Conservation (phyloP, 2,329 filamentous ascomycete genomes). For the Tolypocladium ovalisporum region DNA sequence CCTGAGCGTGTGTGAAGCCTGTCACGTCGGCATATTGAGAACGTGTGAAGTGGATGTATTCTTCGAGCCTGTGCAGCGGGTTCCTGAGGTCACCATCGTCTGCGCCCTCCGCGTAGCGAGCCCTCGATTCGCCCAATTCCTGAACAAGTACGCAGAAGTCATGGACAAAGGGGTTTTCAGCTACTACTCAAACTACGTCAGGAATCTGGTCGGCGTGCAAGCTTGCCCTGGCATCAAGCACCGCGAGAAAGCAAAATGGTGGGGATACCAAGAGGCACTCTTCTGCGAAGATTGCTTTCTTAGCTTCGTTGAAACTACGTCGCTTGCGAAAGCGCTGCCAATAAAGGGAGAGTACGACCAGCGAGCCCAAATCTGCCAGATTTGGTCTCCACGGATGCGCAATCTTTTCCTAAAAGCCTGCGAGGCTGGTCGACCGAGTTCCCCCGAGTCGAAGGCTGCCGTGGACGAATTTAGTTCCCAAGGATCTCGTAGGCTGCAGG, state of each 20-base stretch:
- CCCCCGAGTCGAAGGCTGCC: constrained; percentile 11
- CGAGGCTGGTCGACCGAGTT: constrained; percentile 13
- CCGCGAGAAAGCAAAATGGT: constrained; percentile 17
- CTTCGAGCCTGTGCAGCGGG: constrained; percentile 13
- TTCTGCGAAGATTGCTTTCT: constrained; percentile 24
- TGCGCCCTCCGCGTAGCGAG: constrained; percentile 18
- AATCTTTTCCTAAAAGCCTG: constrained; percentile 21
- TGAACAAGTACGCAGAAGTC: constrained; percentile 16
- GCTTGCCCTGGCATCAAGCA: constrained; percentile 17
- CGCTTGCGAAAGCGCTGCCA: constrained; percentile 12
- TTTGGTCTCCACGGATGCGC: constrained; percentile 29
- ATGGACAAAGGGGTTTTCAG: constrained; percentile 20
- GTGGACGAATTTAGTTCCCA: constrained; percentile 17
- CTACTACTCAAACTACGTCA: constrained; percentile 15
- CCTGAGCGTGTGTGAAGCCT: constrained; percentile 21
- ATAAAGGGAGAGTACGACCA: constrained; percentile 14
- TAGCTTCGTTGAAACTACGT: constrained; percentile 16
- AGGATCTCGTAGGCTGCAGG: constrained; percentile 12
- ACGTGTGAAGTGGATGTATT: constrained; percentile 14
- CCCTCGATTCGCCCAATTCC: constrained; percentile 13
- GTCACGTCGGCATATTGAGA: constrained; percentile 17
- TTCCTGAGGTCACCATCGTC: constrained; percentile 9
- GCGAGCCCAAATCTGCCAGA: constrained; percentile 19
- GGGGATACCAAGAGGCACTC: constrained; percentile 20
- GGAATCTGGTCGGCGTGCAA: constrained; percentile 15